Evolutionary conservation across 148 eudicot species (phyloP).

Genomic region (Polygonum aviculare): DNA sequence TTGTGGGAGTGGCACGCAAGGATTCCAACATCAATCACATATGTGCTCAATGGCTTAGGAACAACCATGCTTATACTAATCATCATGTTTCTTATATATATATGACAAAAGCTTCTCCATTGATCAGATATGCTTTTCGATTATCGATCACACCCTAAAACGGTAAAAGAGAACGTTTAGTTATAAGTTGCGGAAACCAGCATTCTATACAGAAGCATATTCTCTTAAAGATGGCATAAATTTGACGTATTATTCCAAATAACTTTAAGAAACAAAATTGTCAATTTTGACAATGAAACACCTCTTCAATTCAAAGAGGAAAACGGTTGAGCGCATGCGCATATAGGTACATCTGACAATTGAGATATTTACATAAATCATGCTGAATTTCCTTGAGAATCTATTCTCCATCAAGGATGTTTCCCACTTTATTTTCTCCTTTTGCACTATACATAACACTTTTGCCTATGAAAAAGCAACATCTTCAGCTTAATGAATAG

Average conservation of each 20-base stretch:
- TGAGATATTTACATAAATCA: background rate
- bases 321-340: slow-evolving; percentile 1
- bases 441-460: background rate
- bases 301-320: background rate
- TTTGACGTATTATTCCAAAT: too few relatives aligned
- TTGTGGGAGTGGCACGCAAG: background rate
- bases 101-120: background rate
- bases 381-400: background rate
- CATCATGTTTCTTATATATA: background rate
- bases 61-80: background rate
- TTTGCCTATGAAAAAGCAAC: too few relatives aligned
- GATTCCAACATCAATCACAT: background rate
- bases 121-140: background rate
- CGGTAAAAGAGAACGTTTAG: too few relatives aligned
- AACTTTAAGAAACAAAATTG: too few relatives aligned
- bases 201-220: background rate
- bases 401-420: background rate
- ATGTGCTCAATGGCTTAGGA: background rate
- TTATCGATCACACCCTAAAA: background rate
- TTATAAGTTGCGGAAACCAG: too few relatives aligned
- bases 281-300: background rate
- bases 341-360: background rate
- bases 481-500: too few relatives aligned
- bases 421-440: background rate
- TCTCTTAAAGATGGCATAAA: background rate